Percentiles rank a stretch among this genome's conserved stretches.
Evolutionary conservation across 768 basidiomycete genomes (phyloP).

Genomic region (Mycena metata): DNA sequence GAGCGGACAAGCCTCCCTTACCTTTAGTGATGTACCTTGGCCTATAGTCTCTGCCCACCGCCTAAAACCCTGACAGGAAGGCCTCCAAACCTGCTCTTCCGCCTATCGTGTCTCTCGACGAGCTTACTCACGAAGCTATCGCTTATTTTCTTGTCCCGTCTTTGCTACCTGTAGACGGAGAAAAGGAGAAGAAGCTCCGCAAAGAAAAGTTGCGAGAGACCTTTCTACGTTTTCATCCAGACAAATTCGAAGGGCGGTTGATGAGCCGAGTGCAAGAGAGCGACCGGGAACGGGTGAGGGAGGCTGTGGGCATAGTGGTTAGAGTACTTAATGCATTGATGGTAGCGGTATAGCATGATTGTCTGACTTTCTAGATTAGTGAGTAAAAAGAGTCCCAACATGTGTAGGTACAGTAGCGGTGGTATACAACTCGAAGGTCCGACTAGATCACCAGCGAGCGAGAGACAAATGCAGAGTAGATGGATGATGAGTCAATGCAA

Average conservation of each 20-base stretch:
- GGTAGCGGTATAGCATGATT: conserved; percentile 43
- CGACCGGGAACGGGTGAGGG: conserved; percentile 65
- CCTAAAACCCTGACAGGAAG: conserved; percentile 38
- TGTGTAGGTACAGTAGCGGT: conserved; percentile 19
- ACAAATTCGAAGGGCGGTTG: conserved; percentile 84
- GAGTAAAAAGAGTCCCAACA: conserved; percentile 16
- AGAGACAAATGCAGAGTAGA: conserved; percentile 24
- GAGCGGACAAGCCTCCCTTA: conserved; percentile 47
- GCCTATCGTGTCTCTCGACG: conserved; percentile 53
- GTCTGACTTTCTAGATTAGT: conserved; percentile 24
- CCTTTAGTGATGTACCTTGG: conserved; percentile 80
- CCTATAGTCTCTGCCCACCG: conserved; percentile 62
- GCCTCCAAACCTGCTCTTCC: conserved; percentile 26
- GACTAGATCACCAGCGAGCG: conserved; percentile 16
- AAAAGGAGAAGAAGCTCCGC: conserved; percentile 57
- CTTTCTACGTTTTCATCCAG: conserved; percentile 82
- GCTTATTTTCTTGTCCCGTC: conserved; percentile 67
- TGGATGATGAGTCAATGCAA: background rate
- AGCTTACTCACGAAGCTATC: conserved; percentile 69
- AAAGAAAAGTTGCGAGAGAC: conserved; percentile 78
- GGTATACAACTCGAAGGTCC: conserved; percentile 30
- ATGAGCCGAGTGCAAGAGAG: conserved; percentile 62
- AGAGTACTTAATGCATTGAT: conserved; percentile 72
- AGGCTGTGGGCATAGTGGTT: conserved; percentile 75
- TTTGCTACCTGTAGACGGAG: conserved; percentile 36